These are phyloP conservation scores for Colletotrichum abscissum DNA, from an alignment of 2,329 filamentous ascomycete genomes.

Conservation along the genomic window DNA sequence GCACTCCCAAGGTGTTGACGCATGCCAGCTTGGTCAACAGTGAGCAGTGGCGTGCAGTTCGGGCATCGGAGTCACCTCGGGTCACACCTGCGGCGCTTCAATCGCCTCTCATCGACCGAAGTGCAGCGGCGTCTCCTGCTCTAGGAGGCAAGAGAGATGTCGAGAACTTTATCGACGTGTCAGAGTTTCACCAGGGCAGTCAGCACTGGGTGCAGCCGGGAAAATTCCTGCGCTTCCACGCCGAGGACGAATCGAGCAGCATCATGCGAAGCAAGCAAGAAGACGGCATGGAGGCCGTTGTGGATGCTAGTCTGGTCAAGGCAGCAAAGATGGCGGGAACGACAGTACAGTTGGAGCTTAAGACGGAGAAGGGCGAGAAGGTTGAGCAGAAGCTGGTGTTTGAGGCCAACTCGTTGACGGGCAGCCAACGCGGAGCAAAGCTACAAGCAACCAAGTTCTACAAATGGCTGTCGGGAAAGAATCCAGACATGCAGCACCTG, in stretches of 20 bases:
- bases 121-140: constrained; percentile 21
- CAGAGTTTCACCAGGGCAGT: constrained; percentile 21
- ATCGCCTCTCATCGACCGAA: constrained; percentile 5
- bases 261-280: not conserved
- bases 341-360: constrained; percentile 19
- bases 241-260: constrained; percentile 21
- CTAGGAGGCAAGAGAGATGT: not conserved
- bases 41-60: constrained; percentile 31
- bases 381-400: constrained; percentile 24
- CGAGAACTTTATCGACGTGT: constrained; percentile 20
- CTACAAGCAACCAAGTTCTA: constrained; percentile 32
- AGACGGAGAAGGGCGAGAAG: constrained; percentile 7
- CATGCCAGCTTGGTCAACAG: constrained; percentile 3
- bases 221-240: constrained; percentile 11
- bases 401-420: constrained; percentile 12
- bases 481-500: constrained; percentile 23
- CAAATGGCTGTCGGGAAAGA: constrained; percentile 25
- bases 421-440: constrained; percentile 13
- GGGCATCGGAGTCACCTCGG: constrained; percentile 27
- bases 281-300: constrained; percentile 22
- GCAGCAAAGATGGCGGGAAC: constrained; percentile 17
- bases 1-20: constrained; percentile 16
- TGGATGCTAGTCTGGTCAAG: constrained; percentile 20
- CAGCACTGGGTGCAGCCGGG: constrained; percentile 15
- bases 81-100: not conserved